Base-by-base conservation (phyloP, 768 basidiomycete species). In the Phanerodontia chrysosporium region DNA sequence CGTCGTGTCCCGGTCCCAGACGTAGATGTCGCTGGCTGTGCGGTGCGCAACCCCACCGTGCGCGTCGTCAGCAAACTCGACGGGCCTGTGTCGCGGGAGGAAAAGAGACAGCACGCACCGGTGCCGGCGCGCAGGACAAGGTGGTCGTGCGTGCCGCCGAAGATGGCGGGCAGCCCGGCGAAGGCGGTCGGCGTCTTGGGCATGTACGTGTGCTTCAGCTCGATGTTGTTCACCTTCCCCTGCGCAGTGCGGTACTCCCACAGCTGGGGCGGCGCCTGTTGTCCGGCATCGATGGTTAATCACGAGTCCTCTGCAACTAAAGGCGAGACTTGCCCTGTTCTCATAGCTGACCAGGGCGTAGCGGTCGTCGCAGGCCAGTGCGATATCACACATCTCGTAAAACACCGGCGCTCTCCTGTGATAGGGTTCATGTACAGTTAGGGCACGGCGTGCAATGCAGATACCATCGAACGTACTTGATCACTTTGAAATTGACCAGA, bases 11-110 rank as follows among this genome's bases (percentile, higher is more conserved):
- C 52, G 52, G 32, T 55, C 52, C 58, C 51, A 55, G 42, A 59
- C 46, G 46, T 54, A 49, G 27, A 59, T 59, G 35, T 55, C 52
- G 27, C 58, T 53, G 12, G 30, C 58, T 59, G 48, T 30, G 16
- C 14, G 32, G 7, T 6, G 9, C 22, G 27, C 46, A 13, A 48
- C 16, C 36, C 52, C 12, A 28, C 25, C 42, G 27, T n/a, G 16
- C 18, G 39, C 16, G n/a, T n/a, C 16, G 13, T 14, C n/a, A 22
- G 24, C 24, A 36, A 2, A 22, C n/a, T 25, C 8, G 32, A n/a
- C n/a, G n/a, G n/a, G n/a, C n/a, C n/a, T n/a, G 35, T n/a, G 48
- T 22, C 22, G 18, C 14, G 39, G 25, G 42, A 25, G 8, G 18
- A 10, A 57, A 49, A 24, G 12, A 24, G 13, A 18, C 5, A 18